Percentiles rank a stretch among this genome's conserved stretches.
phyloP scores from a whole-genome alignment of 345 rosid genomes.

The Eutrema yunnanense region DNA sequence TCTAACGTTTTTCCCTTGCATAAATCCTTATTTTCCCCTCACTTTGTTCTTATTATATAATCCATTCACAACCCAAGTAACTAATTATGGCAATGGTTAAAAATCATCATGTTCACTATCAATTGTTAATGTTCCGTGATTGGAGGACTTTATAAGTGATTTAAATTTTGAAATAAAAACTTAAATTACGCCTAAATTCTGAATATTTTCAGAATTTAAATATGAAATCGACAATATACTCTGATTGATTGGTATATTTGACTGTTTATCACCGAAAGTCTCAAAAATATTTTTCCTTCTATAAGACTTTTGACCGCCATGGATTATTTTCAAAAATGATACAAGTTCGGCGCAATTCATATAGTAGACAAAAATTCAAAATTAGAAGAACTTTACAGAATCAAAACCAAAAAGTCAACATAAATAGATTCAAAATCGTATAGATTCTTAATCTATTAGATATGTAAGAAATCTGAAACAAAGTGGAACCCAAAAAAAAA shows the following conservation, averaged over 20 bases:
- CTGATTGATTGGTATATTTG: constrained; percentile 4
- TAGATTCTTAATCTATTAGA: not conserved
- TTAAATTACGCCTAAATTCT: not conserved
- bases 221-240: not conserved
- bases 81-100: not conserved
- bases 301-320: not conserved
- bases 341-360: constrained; percentile 1
- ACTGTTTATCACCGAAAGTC: not conserved
- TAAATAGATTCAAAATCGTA: not conserved
- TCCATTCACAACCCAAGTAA: not conserved
- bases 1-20: too few species aligned
- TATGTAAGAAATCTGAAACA: not conserved
- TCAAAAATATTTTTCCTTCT: not conserved
- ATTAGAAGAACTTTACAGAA: not conserved
- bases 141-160: not conserved
- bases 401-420: too few species aligned
- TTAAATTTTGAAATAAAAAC: not conserved
- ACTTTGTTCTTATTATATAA: not conserved
- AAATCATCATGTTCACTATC: not conserved
- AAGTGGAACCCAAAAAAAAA: not conserved
- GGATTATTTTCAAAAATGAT: not conserved
- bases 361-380: not conserved
- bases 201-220: not conserved
- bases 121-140: constrained; percentile 5
- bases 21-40: not conserved